Evolutionary conservation across 768 basidiomycete genomes (phyloP), one percentile per base, ranked within the genome.

Genomic region (Pleurotus eryngii): DNA sequence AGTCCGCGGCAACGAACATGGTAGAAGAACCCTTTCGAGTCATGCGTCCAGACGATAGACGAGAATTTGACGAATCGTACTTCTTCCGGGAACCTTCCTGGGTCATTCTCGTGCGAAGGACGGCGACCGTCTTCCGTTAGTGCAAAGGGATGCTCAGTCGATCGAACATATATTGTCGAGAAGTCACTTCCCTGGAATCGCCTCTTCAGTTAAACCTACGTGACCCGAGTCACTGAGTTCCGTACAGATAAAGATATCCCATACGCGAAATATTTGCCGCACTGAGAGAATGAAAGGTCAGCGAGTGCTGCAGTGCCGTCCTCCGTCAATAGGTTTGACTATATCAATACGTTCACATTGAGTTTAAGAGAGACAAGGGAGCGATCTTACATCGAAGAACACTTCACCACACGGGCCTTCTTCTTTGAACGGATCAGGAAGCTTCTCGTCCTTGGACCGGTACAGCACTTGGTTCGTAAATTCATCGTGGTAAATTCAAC

Each of bases 11-110:
- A 27, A 58, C 59, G 17, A 61, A 76, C 77, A 76, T 92, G 90
- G 67, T 94, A 94, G 72, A 93, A 90, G 70, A 93, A 91, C 1
- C 92, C 91, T 59, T 84, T 85, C 55, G 83, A 86, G 69, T 92
- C 89, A 56, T 83, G 81, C 3, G 85, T 85, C 92, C 91, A 93
- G 24, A 76, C 74, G 43, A 92, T 77, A 9, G 74, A 70, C 0
- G 86, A 87, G 70, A 90, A 92, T 67, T 93, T 93, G 60, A 90
- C 87, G 65, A 81, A 87, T 55, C 85, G 80, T 54, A 92, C 70
- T 59, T 85, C 85, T 46, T 93, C 91, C 3, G 75, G 61, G 38
- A 91, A 76, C 45, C 84, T 75, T 22, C 51, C 51, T 11, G 39
- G 39, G 37, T 74, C 75, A 17, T 78, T 73, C 61, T 85, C 77